A percentile compares a stretch with the other conserved stretches of the same genome.
Evolutionary conservation across 495 filamentous ascomycete genomes (phyloP).

Genomic region (Entonaema liquescens): DNA sequence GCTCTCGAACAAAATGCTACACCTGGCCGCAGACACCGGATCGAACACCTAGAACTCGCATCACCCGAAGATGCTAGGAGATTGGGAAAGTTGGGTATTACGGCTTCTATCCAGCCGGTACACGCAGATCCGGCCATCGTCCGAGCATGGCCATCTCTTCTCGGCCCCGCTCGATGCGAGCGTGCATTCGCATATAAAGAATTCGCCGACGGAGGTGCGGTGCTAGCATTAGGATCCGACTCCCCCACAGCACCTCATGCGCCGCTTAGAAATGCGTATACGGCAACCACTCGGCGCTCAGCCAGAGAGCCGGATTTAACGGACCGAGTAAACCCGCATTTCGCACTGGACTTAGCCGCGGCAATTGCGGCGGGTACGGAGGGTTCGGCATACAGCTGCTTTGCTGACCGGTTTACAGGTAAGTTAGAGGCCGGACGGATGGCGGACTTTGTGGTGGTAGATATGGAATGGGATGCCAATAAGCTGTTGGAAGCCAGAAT

Average conservation of each 20-base stretch:
- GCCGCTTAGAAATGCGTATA: slow-evolving; percentile 66
- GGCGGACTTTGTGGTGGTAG: slow-evolving; percentile 67
- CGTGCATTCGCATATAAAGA: slow-evolving; percentile 71
- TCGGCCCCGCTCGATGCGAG: slow-evolving; percentile 60
- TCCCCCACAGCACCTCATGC: slow-evolving; percentile 67
- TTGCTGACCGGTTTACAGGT: slow-evolving; percentile 63
- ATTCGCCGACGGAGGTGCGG: slow-evolving; percentile 62
- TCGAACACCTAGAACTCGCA: slow-evolving; percentile 71
- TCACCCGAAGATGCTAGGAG: slow-evolving; percentile 60
- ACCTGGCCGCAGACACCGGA: slow-evolving; percentile 61
- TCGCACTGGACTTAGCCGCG: slow-evolving; percentile 60
- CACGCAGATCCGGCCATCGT: slow-evolving; percentile 71
- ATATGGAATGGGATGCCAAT: slow-evolving; percentile 65
- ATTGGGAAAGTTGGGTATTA: slow-evolving; percentile 64
- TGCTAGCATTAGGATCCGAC: slow-evolving; percentile 67
- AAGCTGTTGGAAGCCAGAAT: slow-evolving; percentile 61
- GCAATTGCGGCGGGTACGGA: slow-evolving; percentile 64
- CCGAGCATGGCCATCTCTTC: slow-evolving; percentile 64
- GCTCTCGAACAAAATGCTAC: slow-evolving; percentile 57
- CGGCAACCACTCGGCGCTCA: slow-evolving; percentile 65
- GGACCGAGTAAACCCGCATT: slow-evolving; percentile 62
- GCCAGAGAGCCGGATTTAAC: slow-evolving; percentile 59
- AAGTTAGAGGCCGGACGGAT: slow-evolving; percentile 57
- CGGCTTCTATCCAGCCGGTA: slow-evolving; percentile 70
- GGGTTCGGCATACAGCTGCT: slow-evolving; percentile 66